These are phyloP conservation scores for Tuber borchii DNA, from an alignment of 495 filamentous ascomycete genomes.

Conservation along the genomic window DNA sequence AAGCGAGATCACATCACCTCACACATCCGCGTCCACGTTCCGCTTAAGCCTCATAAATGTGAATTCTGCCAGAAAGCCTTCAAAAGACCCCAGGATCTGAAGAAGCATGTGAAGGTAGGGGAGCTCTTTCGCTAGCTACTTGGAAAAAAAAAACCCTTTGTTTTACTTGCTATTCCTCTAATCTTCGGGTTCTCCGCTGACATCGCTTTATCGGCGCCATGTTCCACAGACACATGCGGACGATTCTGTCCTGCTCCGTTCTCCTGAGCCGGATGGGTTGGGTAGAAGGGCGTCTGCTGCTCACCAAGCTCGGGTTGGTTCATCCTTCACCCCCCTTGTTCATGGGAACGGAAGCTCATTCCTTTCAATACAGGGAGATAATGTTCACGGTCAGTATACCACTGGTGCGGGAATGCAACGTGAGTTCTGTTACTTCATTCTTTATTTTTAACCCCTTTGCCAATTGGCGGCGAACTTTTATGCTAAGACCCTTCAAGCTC, in stretches of 20 bases:
- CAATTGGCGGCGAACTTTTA: constrained; percentile 17
- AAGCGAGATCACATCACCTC: constrained; percentile 99
- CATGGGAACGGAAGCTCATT: constrained; percentile 37
- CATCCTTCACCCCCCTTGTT: constrained; percentile 36
- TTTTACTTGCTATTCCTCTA: constrained; percentile 30
- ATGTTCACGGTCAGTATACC: constrained; percentile 41
- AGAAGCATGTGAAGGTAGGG: constrained; percentile 90
- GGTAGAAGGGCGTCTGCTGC: constrained; percentile 39
- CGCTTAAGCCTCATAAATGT: constrained; percentile 96
- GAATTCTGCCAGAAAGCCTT: constrained; percentile 98
- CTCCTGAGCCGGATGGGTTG: constrained; percentile 53
- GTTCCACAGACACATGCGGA: constrained; percentile 78
- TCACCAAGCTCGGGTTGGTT: constrained; percentile 38
- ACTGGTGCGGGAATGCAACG: constrained; percentile 40
- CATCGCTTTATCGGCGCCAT: constrained; percentile 43
- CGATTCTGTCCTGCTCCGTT: constrained; percentile 80
- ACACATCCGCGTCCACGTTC: constrained; percentile 96
- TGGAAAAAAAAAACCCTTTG: constrained; percentile 18
- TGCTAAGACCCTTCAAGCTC: constrained; percentile 20
- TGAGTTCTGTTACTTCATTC: constrained; percentile 23
- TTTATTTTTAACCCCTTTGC: background rate
- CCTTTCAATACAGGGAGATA: constrained; percentile 41
- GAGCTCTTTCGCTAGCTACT: constrained; percentile 38
- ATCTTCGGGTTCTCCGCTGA: constrained; percentile 40
- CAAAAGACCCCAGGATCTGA: constrained; percentile 97